Conservation (phyloP, 495 filamentous ascomycete species). For the Chaetomium cochliodes region DNA sequence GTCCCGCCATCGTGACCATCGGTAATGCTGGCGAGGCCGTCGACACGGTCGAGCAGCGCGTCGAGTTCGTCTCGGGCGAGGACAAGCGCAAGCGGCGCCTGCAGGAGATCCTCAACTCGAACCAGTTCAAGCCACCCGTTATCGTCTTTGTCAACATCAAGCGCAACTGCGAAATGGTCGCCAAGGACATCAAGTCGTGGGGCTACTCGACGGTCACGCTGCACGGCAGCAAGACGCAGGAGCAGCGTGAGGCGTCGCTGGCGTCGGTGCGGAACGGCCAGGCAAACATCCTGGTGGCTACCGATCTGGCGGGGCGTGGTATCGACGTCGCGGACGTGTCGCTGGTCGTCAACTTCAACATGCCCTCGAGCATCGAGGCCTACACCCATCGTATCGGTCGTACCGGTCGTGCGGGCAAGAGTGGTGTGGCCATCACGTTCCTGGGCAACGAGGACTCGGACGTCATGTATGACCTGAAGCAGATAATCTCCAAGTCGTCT, state of each 20-base stretch:
- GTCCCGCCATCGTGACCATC: slow-evolving; percentile 92
- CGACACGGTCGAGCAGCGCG: slow-evolving; percentile 95
- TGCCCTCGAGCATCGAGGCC: slow-evolving; percentile 89
- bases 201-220: slow-evolving; percentile 89
- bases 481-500: slow-evolving; percentile 90
- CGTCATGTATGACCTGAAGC: slow-evolving; percentile 92
- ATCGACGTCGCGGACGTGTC: slow-evolving; percentile 96
- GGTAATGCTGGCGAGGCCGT: slow-evolving; percentile 96
- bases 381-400: slow-evolving; percentile 98
- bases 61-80: slow-evolving; percentile 88
- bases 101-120: slow-evolving; percentile 79
- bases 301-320: slow-evolving; percentile 94
- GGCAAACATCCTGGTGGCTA: slow-evolving; percentile 91
- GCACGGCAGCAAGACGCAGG: slow-evolving; percentile 94
- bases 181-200: slow-evolving; percentile 91
- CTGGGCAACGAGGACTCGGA: slow-evolving; percentile 89
- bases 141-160: slow-evolving; percentile 99
- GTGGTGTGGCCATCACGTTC: slow-evolving; percentile 95
- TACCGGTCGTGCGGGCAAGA: slow-evolving; percentile 97
- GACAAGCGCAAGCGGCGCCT: slow-evolving; percentile 98
- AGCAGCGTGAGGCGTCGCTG: slow-evolving; percentile 93
- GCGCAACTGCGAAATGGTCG: slow-evolving; percentile 95
- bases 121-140: slow-evolving; percentile 87
- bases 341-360: slow-evolving; percentile 98
- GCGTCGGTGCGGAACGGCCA: slow-evolving; percentile 76